These are phyloP conservation scores for Tulasnella sp. DNA, from an alignment of 768 basidiomycete genomes.

Conservation along the genomic window DNA sequence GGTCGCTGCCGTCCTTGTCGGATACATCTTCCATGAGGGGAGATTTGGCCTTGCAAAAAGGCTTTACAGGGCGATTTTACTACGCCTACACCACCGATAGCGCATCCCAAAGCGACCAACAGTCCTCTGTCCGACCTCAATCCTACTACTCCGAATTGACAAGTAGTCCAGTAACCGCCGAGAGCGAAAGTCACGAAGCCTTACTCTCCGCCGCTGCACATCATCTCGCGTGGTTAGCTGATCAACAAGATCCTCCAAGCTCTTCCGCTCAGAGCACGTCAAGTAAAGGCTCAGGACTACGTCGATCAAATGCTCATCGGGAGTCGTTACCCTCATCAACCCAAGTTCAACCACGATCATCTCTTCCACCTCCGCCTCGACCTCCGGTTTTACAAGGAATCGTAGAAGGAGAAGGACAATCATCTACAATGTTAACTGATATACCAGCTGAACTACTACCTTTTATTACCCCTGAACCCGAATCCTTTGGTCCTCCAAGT, in stretches of 20 bases:
- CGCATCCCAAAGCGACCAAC: conserved; percentile 29
- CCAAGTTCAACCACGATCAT: neutral
- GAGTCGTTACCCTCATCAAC: neutral
- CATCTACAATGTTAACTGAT: too few species aligned
- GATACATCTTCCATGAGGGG: conserved; percentile 25
- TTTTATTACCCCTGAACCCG: conserved; percentile 19
- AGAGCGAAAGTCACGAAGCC: too few species aligned
- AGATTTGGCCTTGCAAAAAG: conserved; percentile 52
- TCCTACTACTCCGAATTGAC: neutral
- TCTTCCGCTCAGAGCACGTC: neutral
- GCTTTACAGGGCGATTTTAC: conserved; percentile 58
- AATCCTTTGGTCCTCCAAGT: conserved; percentile 31
- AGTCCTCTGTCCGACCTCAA: too few species aligned
- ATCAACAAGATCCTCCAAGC: neutral
- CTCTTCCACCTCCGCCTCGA: neutral
- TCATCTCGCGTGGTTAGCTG: conserved; percentile 10
- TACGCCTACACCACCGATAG: conserved; percentile 50
- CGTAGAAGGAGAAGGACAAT: too few species aligned
- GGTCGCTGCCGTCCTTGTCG: neutral
- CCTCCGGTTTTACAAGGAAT: neutral
- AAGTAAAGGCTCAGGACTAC: neutral
- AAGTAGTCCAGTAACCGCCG: conserved; percentile 8
- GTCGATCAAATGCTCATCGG: neutral
- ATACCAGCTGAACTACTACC: conserved; percentile 15
- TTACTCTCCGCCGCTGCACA: conserved; percentile 4